Evolutionary conservation across 495 filamentous ascomycete genomes (phyloP).

Genomic region (Tuber indicum): DNA sequence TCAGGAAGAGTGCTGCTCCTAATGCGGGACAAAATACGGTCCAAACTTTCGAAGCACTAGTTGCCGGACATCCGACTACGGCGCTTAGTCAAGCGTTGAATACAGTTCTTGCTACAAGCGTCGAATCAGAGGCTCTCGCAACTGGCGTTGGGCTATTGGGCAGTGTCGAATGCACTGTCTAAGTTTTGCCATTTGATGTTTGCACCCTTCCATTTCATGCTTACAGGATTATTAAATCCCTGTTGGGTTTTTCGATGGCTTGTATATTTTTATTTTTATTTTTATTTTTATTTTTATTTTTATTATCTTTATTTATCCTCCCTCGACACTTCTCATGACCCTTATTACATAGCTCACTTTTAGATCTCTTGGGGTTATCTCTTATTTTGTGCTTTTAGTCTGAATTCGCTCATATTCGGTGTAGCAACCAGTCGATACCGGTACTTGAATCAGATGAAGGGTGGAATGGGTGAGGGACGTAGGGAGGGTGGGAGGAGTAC

Average conservation of each 20-base stretch:
- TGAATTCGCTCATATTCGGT: neutral
- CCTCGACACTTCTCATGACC: neutral
- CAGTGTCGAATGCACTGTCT: neutral
- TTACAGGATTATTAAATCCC: neutral
- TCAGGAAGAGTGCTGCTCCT: neutral
- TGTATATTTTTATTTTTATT: neutral
- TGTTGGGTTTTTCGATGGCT: neutral
- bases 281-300: neutral
- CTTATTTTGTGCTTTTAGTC: neutral
- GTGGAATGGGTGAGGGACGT: neutral
- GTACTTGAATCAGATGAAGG: neutral
- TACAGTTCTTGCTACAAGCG: neutral
- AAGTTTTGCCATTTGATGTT: neutral
- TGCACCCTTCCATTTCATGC: neutral
- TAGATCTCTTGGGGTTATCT: conserved; percentile 2
- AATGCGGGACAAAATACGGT: neutral
- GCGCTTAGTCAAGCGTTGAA: neutral
- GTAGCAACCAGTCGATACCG: neutral
- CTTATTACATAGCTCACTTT: neutral
- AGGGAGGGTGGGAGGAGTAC: neutral
- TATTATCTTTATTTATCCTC: neutral
- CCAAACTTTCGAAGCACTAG: neutral
- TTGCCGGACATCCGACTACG: neutral
- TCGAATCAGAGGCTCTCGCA: neutral
- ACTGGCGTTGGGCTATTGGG: neutral